Evolutionary conservation across 768 basidiomycete genomes (phyloP).

Genomic region (Cystofilobasidium capitatum): DNA sequence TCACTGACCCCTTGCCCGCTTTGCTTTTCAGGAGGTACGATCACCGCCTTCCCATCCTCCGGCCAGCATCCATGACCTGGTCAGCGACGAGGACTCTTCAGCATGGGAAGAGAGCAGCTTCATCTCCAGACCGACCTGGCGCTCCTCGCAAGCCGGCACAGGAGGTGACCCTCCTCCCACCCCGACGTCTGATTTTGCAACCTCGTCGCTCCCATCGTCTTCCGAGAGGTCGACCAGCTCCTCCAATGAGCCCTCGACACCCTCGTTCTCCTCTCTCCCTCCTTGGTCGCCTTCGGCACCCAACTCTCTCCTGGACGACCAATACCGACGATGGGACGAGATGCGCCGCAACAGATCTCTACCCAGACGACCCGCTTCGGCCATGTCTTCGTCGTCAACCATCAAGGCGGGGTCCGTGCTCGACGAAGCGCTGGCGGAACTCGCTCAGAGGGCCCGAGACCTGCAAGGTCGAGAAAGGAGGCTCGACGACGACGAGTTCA

Average conservation of each 20-base stretch:
- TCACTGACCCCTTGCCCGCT: neutral
- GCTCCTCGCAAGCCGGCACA: neutral
- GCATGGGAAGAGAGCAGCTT: neutral
- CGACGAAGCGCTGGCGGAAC: neutral
- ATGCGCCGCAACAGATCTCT: neutral
- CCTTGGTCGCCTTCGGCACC: neutral
- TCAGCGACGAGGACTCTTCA: neutral
- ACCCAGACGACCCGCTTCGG: neutral
- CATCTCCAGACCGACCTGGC: neutral
- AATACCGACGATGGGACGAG: slow-evolving; percentile 15
- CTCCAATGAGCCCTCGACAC: neutral
- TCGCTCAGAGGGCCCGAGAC: neutral
- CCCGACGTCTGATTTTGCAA: too few species aligned
- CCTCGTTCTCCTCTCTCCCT: neutral
- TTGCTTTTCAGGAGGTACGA: neutral
- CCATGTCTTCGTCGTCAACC: neutral
- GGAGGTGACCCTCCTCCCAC: too few species aligned
- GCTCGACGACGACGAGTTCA: slow-evolving; percentile 8
- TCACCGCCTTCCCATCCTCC: neutral
- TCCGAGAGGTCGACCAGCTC: neutral
- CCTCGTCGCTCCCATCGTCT: too few species aligned
- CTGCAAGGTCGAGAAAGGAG: neutral
- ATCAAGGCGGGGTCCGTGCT: neutral
- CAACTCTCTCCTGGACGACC: slow-evolving; percentile 1
- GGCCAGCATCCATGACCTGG: neutral